A percentile compares a stretch with the other conserved stretches of the same genome.
These are phyloP conservation scores for Sporothrix variecibatus DNA, from an alignment of 2,329 filamentous ascomycete species.

Conservation along the genomic window DNA sequence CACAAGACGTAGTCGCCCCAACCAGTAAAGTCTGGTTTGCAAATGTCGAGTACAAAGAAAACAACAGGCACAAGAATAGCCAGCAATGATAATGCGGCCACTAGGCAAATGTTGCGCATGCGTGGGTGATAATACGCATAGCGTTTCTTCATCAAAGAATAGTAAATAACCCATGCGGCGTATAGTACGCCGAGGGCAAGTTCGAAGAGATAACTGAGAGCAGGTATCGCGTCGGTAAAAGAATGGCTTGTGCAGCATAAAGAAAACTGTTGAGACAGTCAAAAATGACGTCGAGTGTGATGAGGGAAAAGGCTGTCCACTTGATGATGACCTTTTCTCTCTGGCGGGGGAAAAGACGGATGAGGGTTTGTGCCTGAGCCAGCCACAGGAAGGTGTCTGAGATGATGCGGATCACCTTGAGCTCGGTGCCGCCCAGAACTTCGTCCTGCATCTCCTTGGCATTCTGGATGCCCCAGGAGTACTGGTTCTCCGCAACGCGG, in stretches of 20 bases:
- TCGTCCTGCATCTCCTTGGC: constrained; percentile 71
- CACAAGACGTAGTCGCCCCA: constrained; percentile 96
- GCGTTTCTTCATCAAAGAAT: constrained; percentile 84
- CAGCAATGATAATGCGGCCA: constrained; percentile 75
- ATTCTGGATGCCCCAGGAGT: constrained; percentile 76
- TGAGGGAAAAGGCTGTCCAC: constrained; percentile 94
- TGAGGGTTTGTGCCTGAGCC: constrained; percentile 94
- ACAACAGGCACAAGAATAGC: constrained; percentile 87
- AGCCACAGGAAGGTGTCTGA: constrained; percentile 97
- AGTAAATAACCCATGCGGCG: constrained; percentile 92
- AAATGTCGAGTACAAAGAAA: constrained; percentile 90
- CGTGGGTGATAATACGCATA: constrained; percentile 88
- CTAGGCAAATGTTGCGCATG: constrained; percentile 85
- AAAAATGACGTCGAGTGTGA: constrained; percentile 87
- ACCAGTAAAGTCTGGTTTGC: constrained; percentile 78
- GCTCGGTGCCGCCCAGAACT: constrained; percentile 81
- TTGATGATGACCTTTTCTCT: constrained; percentile 98
- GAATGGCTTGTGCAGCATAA: constrained; percentile 56
- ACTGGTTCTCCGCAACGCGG: constrained; percentile 78
- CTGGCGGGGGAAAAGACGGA: constrained; percentile 91
- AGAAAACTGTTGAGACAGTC: constrained; percentile 86
- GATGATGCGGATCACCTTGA: constrained; percentile 87
- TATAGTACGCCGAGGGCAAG: constrained; percentile 84
- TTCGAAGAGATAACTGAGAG: constrained; percentile 87
- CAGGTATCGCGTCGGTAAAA: constrained; percentile 88